phyloP scores from a whole-genome alignment of 176 grass and related monocot species.

The Tuctoria greenei region DNA sequence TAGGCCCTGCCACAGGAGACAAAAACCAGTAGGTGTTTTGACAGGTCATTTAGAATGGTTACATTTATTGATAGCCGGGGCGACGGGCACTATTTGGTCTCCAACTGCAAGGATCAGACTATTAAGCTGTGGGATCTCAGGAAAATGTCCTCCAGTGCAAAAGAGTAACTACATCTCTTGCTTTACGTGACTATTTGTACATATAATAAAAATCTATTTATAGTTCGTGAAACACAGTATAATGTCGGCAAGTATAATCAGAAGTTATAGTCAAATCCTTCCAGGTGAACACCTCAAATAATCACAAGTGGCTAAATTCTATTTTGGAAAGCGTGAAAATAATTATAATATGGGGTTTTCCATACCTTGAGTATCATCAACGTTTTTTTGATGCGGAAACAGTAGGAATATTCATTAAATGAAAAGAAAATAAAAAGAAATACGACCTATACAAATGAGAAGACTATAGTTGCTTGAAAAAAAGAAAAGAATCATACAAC shows the following conservation, averaged over 20 bases:
- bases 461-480: no score
- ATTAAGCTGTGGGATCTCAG: constrained; percentile 88
- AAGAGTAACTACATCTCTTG: constrained; percentile 34
- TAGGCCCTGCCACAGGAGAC: constrained; percentile 54
- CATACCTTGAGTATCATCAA: no score
- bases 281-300: neutral
- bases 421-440: no score
- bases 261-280: neutral
- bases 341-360: no score
- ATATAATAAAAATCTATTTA: constrained; percentile 18
- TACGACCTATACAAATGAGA: no score
- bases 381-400: no score
- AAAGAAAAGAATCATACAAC: no score
- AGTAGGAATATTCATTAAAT: no score
- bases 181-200: constrained; percentile 10
- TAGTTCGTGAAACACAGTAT: neutral
- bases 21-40: constrained; percentile 74
- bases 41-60: constrained; percentile 82
- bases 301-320: neutral
- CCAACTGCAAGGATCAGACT: constrained; percentile 88
- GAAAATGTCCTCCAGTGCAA: constrained; percentile 65
- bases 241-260: neutral
- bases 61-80: constrained; percentile 87
- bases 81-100: constrained; percentile 77
- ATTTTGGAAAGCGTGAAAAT: neutral